phyloP scores from a whole-genome alignment of 2,329 filamentous ascomycete genomes.

The Pleoardoris graminearum region DNA sequence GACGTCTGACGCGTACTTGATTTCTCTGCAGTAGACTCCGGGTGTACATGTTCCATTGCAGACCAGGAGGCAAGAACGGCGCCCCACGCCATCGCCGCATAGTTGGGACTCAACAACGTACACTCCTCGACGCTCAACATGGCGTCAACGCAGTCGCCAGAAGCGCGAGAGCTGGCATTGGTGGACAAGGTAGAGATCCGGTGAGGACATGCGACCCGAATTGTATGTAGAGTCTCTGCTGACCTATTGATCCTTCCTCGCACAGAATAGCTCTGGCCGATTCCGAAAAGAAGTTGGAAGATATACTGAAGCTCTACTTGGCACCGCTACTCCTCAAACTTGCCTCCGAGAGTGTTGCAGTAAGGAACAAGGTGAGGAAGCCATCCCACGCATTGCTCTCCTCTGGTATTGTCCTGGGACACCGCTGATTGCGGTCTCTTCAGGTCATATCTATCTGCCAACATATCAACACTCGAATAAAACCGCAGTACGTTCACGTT shows the following conservation, averaged over 20 bases:
- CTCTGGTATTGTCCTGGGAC: slow-evolving; percentile 7
- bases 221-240: neutral
- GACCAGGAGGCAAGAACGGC: neutral
- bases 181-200: slow-evolving; percentile 84
- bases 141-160: slow-evolving; percentile 43
- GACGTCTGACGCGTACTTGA: slow-evolving; percentile 19
- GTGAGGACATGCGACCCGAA: slow-evolving; percentile 41
- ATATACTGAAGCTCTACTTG: slow-evolving; percentile 77
- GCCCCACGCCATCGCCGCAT: slow-evolving; percentile 23
- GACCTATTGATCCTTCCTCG: neutral
- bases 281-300: slow-evolving; percentile 79
- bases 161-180: slow-evolving; percentile 77
- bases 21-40: slow-evolving; percentile 10
- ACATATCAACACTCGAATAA: slow-evolving; percentile 69
- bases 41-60: neutral
- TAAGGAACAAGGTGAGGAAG: slow-evolving; percentile 71
- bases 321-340: slow-evolving; percentile 84
- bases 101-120: slow-evolving; percentile 3
- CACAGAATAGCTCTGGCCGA: slow-evolving; percentile 69
- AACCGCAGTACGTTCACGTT: slow-evolving; percentile 52
- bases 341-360: slow-evolving; percentile 75
- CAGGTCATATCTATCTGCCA: slow-evolving; percentile 70
- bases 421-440: slow-evolving; percentile 38
- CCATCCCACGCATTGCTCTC: neutral
- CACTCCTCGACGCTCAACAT: slow-evolving; percentile 24